Conservation (phyloP, 225 moss, liverwort and hornwort species). For the Rhytidiadelphus loreus region DNA sequence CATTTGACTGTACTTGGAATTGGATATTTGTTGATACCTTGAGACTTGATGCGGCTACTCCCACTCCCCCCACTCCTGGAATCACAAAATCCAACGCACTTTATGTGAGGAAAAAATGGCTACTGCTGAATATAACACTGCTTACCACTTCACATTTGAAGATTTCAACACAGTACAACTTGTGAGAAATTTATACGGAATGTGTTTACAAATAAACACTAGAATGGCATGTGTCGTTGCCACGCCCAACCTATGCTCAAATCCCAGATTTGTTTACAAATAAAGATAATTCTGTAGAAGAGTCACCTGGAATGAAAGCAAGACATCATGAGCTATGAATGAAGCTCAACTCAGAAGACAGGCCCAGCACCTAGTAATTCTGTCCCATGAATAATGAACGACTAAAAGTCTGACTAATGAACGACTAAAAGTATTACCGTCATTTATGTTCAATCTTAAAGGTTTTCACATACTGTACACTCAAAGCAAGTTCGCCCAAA, state of each 20-base stretch:
- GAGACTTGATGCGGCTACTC: conserved; percentile 7
- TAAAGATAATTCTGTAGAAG: too few relatives aligned
- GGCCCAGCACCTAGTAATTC: background rate
- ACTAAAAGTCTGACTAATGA: background rate
- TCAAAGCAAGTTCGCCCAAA: background rate
- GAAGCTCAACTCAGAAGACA: background rate
- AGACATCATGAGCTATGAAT: background rate
- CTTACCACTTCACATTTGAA: background rate
- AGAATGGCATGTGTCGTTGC: background rate
- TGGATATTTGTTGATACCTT: background rate
- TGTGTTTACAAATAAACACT: background rate
- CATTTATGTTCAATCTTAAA: background rate
- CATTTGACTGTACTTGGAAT: conserved; percentile 7
- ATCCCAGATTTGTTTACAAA: background rate
- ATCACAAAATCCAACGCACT: background rate
- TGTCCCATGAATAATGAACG: background rate
- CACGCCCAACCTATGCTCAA: background rate
- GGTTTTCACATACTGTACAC: background rate
- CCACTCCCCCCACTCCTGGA: conserved; percentile 41
- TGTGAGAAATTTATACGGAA: background rate
- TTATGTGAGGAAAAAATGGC: background rate
- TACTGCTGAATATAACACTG: background rate
- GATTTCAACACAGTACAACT: background rate
- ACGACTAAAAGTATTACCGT: background rate
- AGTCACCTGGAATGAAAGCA: background rate